A percentile compares a stretch with the other conserved stretches of the same genome.
Evolutionary conservation across 1,284 basidiomycete species (phyloP).

Genomic region (Anthracocystis panici-leucophaei): DNA sequence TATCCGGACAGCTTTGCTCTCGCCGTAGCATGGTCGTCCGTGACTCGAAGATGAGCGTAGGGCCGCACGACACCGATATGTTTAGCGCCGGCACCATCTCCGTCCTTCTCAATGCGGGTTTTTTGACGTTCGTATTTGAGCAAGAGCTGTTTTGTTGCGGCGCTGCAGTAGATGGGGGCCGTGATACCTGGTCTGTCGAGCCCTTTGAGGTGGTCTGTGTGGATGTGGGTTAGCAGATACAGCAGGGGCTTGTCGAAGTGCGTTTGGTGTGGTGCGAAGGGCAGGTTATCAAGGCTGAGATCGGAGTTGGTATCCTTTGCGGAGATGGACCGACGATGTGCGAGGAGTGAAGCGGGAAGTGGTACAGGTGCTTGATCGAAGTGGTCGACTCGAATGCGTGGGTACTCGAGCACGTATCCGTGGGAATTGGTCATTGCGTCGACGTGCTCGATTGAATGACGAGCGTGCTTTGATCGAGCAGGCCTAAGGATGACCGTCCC

Average conservation of each 20-base stretch:
- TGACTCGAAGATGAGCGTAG: slow-evolving; percentile 47
- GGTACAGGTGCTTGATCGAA: slow-evolving; percentile 47
- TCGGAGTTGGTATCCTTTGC: neutral
- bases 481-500: neutral
- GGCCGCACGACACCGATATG: slow-evolving; percentile 42
- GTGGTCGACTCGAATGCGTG: slow-evolving; percentile 59
- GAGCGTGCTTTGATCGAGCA: neutral
- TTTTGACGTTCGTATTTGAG: slow-evolving; percentile 56
- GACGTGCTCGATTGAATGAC: neutral
- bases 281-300: slow-evolving; percentile 9
- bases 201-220: slow-evolving; percentile 65
- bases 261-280: slow-evolving; percentile 33
- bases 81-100: slow-evolving; percentile 18
- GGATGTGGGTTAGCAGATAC: slow-evolving; percentile 64
- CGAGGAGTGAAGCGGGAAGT: slow-evolving; percentile 41
- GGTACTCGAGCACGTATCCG: slow-evolving; percentile 62
- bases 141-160: slow-evolving; percentile 54
- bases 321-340: slow-evolving; percentile 26
- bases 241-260: slow-evolving; percentile 53
- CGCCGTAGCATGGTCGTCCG: slow-evolving; percentile 37
- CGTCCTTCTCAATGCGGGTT: slow-evolving; percentile 43
- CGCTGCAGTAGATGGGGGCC: slow-evolving; percentile 59
- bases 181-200: slow-evolving; percentile 50
- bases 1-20: slow-evolving; percentile 31
- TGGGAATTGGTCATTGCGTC: slow-evolving; percentile 50